Conservation (phyloP, 257 asterid genomes). For the Petunia axillaris region DNA sequence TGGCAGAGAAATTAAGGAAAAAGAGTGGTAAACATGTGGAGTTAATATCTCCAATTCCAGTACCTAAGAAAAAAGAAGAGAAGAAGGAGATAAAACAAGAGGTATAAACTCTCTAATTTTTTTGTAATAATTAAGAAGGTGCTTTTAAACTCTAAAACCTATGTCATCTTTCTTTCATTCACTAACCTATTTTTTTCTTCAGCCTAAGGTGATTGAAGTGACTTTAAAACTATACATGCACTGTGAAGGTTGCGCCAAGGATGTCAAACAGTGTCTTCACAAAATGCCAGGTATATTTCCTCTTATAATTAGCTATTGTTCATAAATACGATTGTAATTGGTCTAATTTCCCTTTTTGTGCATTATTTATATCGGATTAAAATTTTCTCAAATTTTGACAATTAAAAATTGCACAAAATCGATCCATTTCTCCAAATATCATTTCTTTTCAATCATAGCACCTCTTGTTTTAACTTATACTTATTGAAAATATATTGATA, state of each 20-base stretch:
- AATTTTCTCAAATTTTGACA: neutral
- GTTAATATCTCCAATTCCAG: conserved; percentile 50
- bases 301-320: neutral
- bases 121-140: neutral
- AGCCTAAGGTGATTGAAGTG: conserved; percentile 54
- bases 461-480: no score
- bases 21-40: conserved; percentile 66
- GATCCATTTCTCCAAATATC: neutral
- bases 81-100: conserved; percentile 43
- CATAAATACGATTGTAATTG: no score
- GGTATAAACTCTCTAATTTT: conserved; percentile 7
- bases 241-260: conserved; percentile 73
- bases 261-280: conserved; percentile 56
- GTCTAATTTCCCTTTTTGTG: neutral
- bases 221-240: conserved; percentile 57
- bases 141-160: neutral
- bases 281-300: conserved; percentile 61
- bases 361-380: neutral
- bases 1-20: conserved; percentile 59
- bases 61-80: conserved; percentile 33
- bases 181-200: neutral
- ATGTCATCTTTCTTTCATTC: neutral
- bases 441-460: no score
- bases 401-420: neutral
- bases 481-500: no score